Evolutionary conservation across 306 rosid species (phyloP).

Genomic region (Datisca glomerata): DNA sequence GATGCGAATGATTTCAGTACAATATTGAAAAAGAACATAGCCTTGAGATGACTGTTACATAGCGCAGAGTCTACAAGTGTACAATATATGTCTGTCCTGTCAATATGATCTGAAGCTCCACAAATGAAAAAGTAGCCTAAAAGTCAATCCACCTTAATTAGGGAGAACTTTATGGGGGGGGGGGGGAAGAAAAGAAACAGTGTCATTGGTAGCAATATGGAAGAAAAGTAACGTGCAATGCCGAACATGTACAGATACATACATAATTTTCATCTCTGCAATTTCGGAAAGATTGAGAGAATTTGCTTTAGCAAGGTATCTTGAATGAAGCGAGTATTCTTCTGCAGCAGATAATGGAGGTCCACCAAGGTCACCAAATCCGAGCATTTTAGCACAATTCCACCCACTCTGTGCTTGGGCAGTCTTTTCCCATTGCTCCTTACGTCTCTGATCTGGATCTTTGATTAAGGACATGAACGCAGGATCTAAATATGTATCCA

Average conservation of each 20-base stretch:
- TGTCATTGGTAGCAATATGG: conserved; percentile 7
- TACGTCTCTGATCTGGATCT: conserved; percentile 96
- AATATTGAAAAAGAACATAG: no score
- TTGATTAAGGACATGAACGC: conserved; percentile 97
- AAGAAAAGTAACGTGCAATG: conserved; percentile 8
- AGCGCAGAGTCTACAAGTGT: no score
- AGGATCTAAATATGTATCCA: conserved; percentile 86
- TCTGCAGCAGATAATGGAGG: conserved; percentile 82
- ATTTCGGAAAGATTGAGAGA: conserved; percentile 85
- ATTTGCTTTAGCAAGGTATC: conserved; percentile 96
- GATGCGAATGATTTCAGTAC: no score
- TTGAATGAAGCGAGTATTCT: conserved; percentile 89
- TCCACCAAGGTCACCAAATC: conserved; percentile 81
- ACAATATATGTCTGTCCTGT: no score
- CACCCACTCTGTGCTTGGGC: conserved; percentile 83
- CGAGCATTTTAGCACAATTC: conserved; percentile 71
- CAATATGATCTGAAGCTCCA: no score
- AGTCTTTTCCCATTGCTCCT: conserved; percentile 95
- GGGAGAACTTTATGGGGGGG: no score
- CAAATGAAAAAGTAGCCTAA: no score
- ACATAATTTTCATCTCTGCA: conserved; percentile 97
- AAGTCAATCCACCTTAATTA: no score
- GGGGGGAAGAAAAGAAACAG: not conserved
- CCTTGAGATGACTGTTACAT: no score
- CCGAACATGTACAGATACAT: conserved; percentile 23